These are phyloP conservation scores for Moelleriella libera DNA, from an alignment of 2,329 filamentous ascomycete genomes.

Conservation along the genomic window DNA sequence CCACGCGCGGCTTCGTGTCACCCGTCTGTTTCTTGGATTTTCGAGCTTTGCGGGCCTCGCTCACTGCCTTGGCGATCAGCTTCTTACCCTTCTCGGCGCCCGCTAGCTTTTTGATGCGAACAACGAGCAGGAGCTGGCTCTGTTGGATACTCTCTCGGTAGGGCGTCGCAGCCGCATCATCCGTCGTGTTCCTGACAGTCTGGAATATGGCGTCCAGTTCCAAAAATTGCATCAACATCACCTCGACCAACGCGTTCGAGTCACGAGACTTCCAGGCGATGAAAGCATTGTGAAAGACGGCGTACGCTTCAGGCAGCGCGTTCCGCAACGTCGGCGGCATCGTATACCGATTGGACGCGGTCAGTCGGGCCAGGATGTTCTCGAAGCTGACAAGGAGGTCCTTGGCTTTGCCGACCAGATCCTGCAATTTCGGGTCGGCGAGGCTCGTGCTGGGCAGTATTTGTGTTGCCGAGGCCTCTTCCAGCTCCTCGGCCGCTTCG, in stretches of 20 bases:
- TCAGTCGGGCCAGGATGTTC: slow-evolving; percentile 52
- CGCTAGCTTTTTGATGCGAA: slow-evolving; percentile 65
- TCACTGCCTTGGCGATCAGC: slow-evolving; percentile 61
- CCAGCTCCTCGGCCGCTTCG: slow-evolving; percentile 39
- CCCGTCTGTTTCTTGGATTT: slow-evolving; percentile 51
- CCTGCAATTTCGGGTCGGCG: slow-evolving; percentile 49
- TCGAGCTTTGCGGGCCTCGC: slow-evolving; percentile 52
- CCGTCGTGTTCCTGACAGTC: slow-evolving; percentile 65
- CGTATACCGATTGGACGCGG: slow-evolving; percentile 50
- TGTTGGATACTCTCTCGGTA: slow-evolving; percentile 70
- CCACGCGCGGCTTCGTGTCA: slow-evolving; percentile 56
- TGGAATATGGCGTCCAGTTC: slow-evolving; percentile 75
- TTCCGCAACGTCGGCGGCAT: slow-evolving; percentile 48
- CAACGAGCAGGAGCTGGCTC: slow-evolving; percentile 67
- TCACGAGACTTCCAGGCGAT: slow-evolving; percentile 75
- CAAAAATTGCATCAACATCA: slow-evolving; percentile 78
- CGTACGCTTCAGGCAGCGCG: slow-evolving; percentile 53
- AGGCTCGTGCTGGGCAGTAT: slow-evolving; percentile 29
- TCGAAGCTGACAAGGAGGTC: slow-evolving; percentile 71
- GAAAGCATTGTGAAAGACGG: slow-evolving; percentile 64
- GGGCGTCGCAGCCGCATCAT: slow-evolving; percentile 58
- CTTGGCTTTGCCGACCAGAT: slow-evolving; percentile 63
- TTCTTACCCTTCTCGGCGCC: slow-evolving; percentile 57
- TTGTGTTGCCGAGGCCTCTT: slow-evolving; percentile 15
- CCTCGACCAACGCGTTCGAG: slow-evolving; percentile 62